Evolutionary conservation across 1,139 yeast species (phyloP).

Genomic region (Meyerozyma carpophila): DNA sequence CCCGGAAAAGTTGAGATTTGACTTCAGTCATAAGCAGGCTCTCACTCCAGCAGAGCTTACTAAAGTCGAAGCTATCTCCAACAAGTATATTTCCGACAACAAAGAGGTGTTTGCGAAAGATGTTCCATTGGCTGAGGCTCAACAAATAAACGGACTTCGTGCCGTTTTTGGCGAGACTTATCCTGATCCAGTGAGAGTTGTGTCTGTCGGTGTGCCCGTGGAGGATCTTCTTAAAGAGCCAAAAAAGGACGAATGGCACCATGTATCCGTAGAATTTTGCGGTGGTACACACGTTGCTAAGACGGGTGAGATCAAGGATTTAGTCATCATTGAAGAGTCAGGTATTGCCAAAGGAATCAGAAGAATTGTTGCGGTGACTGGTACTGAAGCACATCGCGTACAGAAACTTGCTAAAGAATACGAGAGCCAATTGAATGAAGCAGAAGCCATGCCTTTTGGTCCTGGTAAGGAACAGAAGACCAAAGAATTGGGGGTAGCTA

Average conservation of each 20-base stretch:
- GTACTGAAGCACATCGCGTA: constrained; percentile 83
- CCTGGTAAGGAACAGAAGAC: constrained; percentile 69
- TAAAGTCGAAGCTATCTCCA: constrained; percentile 70
- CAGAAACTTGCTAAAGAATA: constrained; percentile 78
- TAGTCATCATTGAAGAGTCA: constrained; percentile 85
- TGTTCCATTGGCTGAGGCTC: constrained; percentile 69
- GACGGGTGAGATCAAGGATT: constrained; percentile 89
- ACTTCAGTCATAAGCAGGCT: constrained; percentile 87
- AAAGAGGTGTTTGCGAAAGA: constrained; percentile 75
- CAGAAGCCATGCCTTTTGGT: constrained; percentile 58
- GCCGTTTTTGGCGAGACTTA: constrained; percentile 99
- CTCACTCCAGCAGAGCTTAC: constrained; percentile 64
- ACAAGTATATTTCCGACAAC: constrained; percentile 66
- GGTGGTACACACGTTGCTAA: constrained; percentile 97
- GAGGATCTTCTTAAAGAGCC: constrained; percentile 76
- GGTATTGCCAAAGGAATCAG: constrained; percentile 99
- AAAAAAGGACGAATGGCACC: constrained; percentile 63
- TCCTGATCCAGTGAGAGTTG: constrained; percentile 98
- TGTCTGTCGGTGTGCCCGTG: constrained; percentile 88
- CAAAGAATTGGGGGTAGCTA: constrained; percentile 77
- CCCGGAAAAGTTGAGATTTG: constrained; percentile 92
- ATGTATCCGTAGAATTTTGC: constrained; percentile 87
- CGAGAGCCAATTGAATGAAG: constrained; percentile 51
- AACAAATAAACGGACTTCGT: constrained; percentile 75
- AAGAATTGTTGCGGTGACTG: constrained; percentile 96